Conservation (phyloP, 352 stramenopile species). For the Globisporangium recalcitrans region DNA sequence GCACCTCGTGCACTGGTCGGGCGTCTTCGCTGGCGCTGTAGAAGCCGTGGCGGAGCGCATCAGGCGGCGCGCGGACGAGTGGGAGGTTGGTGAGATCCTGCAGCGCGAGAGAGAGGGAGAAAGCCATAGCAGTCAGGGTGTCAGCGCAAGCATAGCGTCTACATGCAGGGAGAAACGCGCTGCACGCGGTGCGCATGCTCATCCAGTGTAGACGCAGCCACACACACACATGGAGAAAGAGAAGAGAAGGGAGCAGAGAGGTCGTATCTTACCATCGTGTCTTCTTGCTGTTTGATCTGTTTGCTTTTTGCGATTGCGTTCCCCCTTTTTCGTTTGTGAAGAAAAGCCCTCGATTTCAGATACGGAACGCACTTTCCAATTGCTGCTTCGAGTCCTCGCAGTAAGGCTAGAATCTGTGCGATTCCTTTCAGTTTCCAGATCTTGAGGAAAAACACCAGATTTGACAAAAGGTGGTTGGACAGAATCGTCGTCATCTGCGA, state of each 20-base stretch:
- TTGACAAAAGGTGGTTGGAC: no score
- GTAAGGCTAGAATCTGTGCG: not conserved
- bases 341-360: not conserved
- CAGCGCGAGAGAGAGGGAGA: not conserved
- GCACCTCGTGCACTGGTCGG: slow-evolving; percentile 77
- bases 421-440: not conserved
- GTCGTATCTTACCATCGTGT: slow-evolving; percentile 9
- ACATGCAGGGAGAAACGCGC: no score
- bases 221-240: not conserved
- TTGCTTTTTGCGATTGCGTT: slow-evolving; percentile 8
- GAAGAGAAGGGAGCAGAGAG: not conserved
- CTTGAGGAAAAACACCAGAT: no score
- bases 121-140: not conserved
- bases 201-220: not conserved
- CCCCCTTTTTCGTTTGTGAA: slow-evolving; percentile 1
- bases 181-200: not conserved
- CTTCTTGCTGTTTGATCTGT: slow-evolving; percentile 6
- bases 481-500: no score
- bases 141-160: not conserved
- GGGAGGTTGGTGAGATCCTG: slow-evolving; percentile 71
- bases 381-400: not conserved
- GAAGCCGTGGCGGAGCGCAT: slow-evolving; percentile 78
- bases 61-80: slow-evolving; percentile 74
- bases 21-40: slow-evolving; percentile 79
- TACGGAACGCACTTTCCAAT: not conserved